Percentiles rank a stretch among this genome's conserved stretches.
These are phyloP conservation scores for Colletotrichum kahawae DNA, from an alignment of 2,329 filamentous ascomycete species.

Conservation along the genomic window DNA sequence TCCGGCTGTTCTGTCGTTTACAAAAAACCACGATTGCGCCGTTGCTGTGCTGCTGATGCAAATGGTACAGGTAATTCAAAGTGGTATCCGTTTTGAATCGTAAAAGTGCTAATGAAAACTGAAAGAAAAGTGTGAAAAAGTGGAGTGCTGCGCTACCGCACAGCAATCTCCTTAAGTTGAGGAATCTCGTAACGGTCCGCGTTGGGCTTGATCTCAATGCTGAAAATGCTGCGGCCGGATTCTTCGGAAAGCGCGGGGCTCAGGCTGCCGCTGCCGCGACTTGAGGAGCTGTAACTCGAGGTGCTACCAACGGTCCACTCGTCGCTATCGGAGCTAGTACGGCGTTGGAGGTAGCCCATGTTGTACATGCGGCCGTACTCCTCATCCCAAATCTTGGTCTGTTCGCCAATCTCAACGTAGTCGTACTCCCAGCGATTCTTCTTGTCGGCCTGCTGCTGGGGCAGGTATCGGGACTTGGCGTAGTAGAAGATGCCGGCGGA, in stretches of 20 bases:
- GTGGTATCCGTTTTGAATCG: conserved; percentile 17
- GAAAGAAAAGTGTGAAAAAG: not conserved
- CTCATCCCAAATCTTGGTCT: conserved; percentile 46
- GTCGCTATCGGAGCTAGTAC: conserved; percentile 68
- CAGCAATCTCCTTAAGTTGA: conserved; percentile 51
- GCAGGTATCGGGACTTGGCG: conserved; percentile 79
- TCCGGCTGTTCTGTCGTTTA: conserved; percentile 17
- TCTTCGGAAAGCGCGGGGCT: conserved; percentile 55
- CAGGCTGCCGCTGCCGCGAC: conserved; percentile 38
- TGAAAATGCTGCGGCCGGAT: conserved; percentile 21
- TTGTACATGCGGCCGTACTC: conserved; percentile 53
- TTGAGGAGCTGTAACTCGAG: conserved; percentile 65
- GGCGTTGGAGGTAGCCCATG: conserved; percentile 49
- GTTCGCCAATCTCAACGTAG: conserved; percentile 84
- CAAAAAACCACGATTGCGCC: conserved; percentile 22
- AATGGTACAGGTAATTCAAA: conserved; percentile 20
- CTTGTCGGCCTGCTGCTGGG: conserved; percentile 83
- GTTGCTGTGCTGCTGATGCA: conserved; percentile 27
- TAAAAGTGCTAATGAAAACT: conserved; percentile 17
- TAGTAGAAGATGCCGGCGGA: conserved; percentile 83
- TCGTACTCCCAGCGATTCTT: conserved; percentile 94
- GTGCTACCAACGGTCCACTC: conserved; percentile 91
- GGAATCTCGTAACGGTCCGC: conserved; percentile 36
- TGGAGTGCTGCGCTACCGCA: conserved; percentile 31
- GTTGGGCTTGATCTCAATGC: conserved; percentile 39